Evolutionary conservation across 2,329 filamentous ascomycete species (phyloP), one percentile per base, ranked within the genome.

Genomic region (Fusarium secorum): DNA sequence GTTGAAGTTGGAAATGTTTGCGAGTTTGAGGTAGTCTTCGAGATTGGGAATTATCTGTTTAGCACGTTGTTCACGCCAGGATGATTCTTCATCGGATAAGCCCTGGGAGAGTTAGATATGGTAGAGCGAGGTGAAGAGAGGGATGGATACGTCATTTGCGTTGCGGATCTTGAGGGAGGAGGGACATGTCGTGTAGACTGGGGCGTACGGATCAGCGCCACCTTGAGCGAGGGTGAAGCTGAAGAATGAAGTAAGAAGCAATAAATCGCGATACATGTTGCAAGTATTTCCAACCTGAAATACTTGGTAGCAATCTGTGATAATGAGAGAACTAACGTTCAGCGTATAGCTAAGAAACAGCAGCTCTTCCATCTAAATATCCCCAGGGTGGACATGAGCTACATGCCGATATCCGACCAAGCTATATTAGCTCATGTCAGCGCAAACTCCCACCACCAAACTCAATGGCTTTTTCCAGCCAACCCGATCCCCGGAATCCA

Each of bases 1-100:
- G 22, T 78, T 63, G 41, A 78, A 72, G 10, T 44, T 60, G 1
- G 52, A 45, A 11, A 78, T 76, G 4, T 76, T 68, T 6, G 64
- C 75, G 3, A 69, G 33, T 4, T 65, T 67, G 3, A 78, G 58
- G 41, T 78, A 78, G 3, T 64, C 52, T 20, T 54, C 35, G 11
- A 78, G 49, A 1, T 66, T 64, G 4, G 68, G 63, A 0, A 78
- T 71, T 11, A 78, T 66, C 14, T 66, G 64, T 18, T 75, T 65
- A 1, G 64, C 68, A 4, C 76, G 66, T 3, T 52, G 54, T 8
- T 60, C 48, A 22, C 70, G 64, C 77, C 76, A 78, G 5, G 65
- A 55, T 4, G 54, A 53, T 24, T 78, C 76, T 17, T 62, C 45
- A 13, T 68, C 56, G 0, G 76, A 78, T 3, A 77, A 39, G 1